Base-by-base conservation (phyloP, 1,284 basidiomycete genomes). In the Tilletia indica region DNA sequence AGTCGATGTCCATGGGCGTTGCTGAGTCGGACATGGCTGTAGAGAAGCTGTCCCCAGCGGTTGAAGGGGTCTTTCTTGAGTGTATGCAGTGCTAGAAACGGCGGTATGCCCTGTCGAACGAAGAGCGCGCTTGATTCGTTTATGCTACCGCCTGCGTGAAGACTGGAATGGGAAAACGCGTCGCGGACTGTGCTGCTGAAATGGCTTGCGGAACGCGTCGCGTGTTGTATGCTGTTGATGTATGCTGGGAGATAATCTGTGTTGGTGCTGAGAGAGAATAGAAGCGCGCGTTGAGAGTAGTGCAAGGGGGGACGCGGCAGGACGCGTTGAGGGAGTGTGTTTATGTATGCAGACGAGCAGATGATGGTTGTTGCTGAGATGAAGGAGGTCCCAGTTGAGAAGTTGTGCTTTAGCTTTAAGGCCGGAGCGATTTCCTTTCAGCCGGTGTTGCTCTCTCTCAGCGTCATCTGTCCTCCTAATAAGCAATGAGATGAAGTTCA, bases 1-100 rank as follows among this genome's bases (percentile, higher is more conserved):
- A 14, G 61, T 64, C 61, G 36, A 64, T 42, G 61, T 64, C 61
- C 61, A 64, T 64, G 3, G 61, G 61, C 2, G 61, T 64, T 4
- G 61, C 61, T 25, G 56, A 31, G 56, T 34, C 34, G 21, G 56
- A 58, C 56, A 58, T 58, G 56, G 19, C 25, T n/a, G 42, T 14
- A 3, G 25, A 31, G 25, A 31, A 31, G 25, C 25, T 31, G 25
- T 31, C 25, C 25, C 2, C 25, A 31, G 25, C 25, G 25, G 25
- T 31, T 0, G 25, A 31, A 31, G 25, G 25, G 2, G 25, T 2
- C 25, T 31, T 54, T 25, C 36, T 8, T 64, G 61, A 39, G 16
- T 64, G 36, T 14, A 39, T 21, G 61, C 34, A 16, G 61, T 42
- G 25, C 25, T 31, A 31, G 25, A 31, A 31, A 31, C 25, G 25